These are phyloP conservation scores for Blepharisma japonicum DNA, from an alignment of 73 alveolate species.

Conservation along the genomic window DNA sequence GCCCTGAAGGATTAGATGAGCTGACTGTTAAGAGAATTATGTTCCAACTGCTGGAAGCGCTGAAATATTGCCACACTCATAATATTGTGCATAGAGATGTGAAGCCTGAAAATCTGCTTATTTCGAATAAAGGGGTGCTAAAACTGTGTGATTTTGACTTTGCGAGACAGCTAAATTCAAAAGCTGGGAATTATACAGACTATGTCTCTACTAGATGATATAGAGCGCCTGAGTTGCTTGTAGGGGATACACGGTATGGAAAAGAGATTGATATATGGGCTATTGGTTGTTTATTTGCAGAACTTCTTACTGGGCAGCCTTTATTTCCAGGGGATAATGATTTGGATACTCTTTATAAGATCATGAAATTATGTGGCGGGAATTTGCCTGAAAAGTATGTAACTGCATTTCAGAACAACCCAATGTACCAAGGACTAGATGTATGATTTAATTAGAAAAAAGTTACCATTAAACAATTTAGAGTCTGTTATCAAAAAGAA, in stretches of 20 bases:
- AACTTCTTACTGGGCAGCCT: constrained; percentile 66
- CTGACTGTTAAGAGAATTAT: constrained; percentile 34
- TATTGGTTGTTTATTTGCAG: constrained; percentile 82
- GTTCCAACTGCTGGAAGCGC: constrained; percentile 45
- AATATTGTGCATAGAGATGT: constrained; percentile 28
- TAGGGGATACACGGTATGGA: constrained; percentile 53
- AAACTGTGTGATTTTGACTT: constrained; percentile 82
- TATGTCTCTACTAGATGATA: constrained; percentile 88
- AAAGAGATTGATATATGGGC: constrained; percentile 75
- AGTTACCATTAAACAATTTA: not conserved
- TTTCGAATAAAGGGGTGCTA: constrained; percentile 29
- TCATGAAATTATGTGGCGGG: constrained; percentile 65
- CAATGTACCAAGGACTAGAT: constrained; percentile 46
- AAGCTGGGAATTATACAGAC: constrained; percentile 54
- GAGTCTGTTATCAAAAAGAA: too few species aligned
- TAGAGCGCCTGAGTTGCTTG: constrained; percentile 77
- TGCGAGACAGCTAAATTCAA: constrained; percentile 55
- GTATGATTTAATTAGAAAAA: constrained; percentile 30
- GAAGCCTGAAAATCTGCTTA: constrained; percentile 28
- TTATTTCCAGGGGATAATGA: constrained; percentile 78
- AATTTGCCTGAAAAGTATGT: too few species aligned
- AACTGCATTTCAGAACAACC: not conserved
- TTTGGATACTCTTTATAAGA: constrained; percentile 61
- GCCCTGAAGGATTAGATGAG: constrained; percentile 82
- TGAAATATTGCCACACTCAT: constrained; percentile 44